phyloP scores from a whole-genome alignment of 208 protist species.

The Leishmania amazonensis region DNA sequence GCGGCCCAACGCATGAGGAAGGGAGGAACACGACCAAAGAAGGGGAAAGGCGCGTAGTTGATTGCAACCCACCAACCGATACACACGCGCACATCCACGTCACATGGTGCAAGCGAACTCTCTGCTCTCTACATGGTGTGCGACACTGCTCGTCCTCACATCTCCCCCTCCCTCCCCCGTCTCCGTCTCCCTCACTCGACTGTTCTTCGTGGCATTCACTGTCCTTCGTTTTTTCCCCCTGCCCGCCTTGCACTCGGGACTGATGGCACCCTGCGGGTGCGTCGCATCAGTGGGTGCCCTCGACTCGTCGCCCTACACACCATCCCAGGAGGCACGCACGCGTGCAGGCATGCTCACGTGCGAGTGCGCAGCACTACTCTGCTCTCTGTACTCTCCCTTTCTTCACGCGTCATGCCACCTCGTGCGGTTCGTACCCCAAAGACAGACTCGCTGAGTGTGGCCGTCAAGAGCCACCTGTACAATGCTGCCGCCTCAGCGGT shows the following conservation, averaged over 20 bases:
- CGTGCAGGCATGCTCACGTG: neutral
- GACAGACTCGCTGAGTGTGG: conserved; percentile 20
- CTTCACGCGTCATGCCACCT: conserved; percentile 19
- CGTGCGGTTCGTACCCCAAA: conserved; percentile 13
- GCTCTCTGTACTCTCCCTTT: neutral
- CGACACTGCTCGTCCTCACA: neutral
- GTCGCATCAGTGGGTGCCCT: neutral
- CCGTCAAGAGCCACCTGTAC: conserved; percentile 23
- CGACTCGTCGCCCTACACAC: neutral
- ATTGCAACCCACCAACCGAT: neutral
- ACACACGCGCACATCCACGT: neutral
- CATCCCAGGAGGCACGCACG: neutral
- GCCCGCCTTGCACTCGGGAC: neutral
- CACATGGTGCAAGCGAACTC: neutral
- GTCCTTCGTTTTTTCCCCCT: too few relatives aligned
- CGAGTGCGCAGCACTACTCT: neutral
- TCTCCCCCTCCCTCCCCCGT: neutral
- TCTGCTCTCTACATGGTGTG: neutral
- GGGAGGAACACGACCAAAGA: neutral
- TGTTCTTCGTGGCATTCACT: neutral
- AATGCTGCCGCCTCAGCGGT: neutral
- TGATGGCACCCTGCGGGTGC: neutral
- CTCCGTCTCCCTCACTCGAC: neutral
- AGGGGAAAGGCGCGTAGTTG: neutral
- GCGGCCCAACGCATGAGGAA: neutral